phyloP scores from a whole-genome alignment of 176 grass and related monocot genomes.

The Raddia guianensis region DNA sequence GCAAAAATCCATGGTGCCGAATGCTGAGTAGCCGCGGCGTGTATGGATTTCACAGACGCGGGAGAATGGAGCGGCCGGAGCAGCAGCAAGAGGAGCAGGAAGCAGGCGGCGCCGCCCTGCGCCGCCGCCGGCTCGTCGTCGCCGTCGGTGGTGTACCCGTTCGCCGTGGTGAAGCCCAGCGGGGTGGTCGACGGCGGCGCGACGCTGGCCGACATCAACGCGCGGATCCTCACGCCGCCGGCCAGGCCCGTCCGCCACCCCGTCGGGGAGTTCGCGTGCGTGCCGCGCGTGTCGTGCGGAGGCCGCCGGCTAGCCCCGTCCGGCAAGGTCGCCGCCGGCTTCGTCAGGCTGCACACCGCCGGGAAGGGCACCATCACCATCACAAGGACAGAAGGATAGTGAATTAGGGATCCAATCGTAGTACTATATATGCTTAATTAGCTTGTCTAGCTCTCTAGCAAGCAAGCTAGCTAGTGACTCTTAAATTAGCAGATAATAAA shows the following conservation, averaged over 20 bases:
- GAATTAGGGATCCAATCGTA: background rate
- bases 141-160: conserved; percentile 47
- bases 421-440: no score
- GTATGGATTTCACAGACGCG: conserved; percentile 1
- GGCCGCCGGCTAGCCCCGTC: conserved; percentile 48
- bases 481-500: background rate
- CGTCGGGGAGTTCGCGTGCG: conserved; percentile 62
- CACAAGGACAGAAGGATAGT: conserved; percentile 54
- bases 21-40: background rate
- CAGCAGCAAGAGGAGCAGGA: conserved; percentile 40
- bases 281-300: conserved; percentile 31
- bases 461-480: background rate
- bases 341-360: conserved; percentile 60
- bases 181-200: conserved; percentile 47
- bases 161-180: conserved; percentile 65
- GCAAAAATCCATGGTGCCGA: background rate
- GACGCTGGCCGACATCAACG: conserved; percentile 74
- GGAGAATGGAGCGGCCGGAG: conserved; percentile 8
- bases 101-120: background rate
- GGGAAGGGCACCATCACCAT: conserved; percentile 69
- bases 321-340: conserved; percentile 54
- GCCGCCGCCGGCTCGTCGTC: background rate
- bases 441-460: no score
- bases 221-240: conserved; percentile 55
- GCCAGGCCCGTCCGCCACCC: conserved; percentile 63